Evolutionary conservation across 2,329 filamentous ascomycete genomes (phyloP), one percentile per base, ranked within the genome.

Genomic region (Monilinia laxa): DNA sequence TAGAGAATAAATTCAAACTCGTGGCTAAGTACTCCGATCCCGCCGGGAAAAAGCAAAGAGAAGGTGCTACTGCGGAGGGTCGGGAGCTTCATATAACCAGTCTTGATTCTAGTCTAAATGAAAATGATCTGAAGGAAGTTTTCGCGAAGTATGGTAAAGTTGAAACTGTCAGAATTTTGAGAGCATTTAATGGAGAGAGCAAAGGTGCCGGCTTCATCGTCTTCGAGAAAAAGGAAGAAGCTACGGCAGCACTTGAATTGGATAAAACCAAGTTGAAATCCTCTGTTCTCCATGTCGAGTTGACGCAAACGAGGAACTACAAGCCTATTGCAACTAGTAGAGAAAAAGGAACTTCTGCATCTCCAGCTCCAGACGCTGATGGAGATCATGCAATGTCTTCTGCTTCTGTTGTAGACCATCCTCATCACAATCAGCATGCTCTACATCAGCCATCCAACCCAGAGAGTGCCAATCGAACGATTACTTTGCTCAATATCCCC

Each of bases 1-100:
- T 96, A 0, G 90, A 89, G 31, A 87, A 86, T 35, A 84, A 85
- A 38, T 88, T 88, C 71, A 87, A 84, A 71, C 82, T 99, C 0
- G 79, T 88, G 52, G 90, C 87, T 11, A 93, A 93, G 78, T 91
- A 96, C 71, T 98, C 95, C 0, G 87, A 98, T 73, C 95, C 95
- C 0, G 79, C 81, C 11, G 85, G 85, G 40, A 94, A 91, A 77
- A 92, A 96, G 77, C 83, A 86, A 53, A 90, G 95, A 28, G 86
- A 89, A 67, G 93, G 93, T 28, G 88, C 93, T 12, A 84, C 90
- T 59, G 87, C 90, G n/a, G 94, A 98, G 77, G 92, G 91, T 4
- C 87, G 95, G 45, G 94, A 98, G 78, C 79, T 98, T 12, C 91
- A 93, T 73, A 82, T 97, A 63, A 88, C 83, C 64, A 90, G 91